These are phyloP conservation scores for Arthrobotrys megalospora DNA, from an alignment of 2,329 filamentous ascomycete species.

Conservation along the genomic window DNA sequence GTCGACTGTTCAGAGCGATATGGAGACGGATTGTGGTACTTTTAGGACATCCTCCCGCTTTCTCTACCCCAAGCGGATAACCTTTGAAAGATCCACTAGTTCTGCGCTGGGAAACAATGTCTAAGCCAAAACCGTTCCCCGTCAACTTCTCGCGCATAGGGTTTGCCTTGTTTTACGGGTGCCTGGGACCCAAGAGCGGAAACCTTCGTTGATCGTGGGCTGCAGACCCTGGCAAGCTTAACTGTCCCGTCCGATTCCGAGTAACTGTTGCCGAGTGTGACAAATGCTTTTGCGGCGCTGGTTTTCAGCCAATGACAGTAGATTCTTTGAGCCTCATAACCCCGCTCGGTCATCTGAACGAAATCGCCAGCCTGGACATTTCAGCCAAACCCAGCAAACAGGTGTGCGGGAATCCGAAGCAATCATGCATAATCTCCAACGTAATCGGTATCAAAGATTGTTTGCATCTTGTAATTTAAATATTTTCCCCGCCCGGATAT, in stretches of 20 bases:
- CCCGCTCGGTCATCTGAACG: constrained; percentile 47
- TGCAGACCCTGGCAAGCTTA: constrained; percentile 40
- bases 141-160: constrained; percentile 30
- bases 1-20: neutral
- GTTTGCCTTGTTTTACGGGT: constrained; percentile 57
- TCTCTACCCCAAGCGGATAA: neutral
- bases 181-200: constrained; percentile 31
- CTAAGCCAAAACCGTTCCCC: constrained; percentile 2
- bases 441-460: constrained; percentile 43
- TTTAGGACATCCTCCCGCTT: constrained; percentile 14
- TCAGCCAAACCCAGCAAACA: constrained; percentile 20
- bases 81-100: constrained; percentile 12
- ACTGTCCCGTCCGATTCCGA: constrained; percentile 11
- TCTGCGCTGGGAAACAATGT: constrained; percentile 4
- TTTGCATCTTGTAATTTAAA: constrained; percentile 20
- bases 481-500: constrained; percentile 31
- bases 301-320: constrained; percentile 10
- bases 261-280: constrained; percentile 43
- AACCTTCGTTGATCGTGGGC: constrained; percentile 29
- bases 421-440: constrained; percentile 53
- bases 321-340: constrained; percentile 36
- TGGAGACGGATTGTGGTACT: neutral
- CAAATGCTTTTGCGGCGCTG: constrained; percentile 31
- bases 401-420: constrained; percentile 41
- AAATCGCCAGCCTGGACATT: constrained; percentile 1